Conservation (phyloP, 2,329 filamentous ascomycete genomes). For the Metarhizium robertsii region DNA sequence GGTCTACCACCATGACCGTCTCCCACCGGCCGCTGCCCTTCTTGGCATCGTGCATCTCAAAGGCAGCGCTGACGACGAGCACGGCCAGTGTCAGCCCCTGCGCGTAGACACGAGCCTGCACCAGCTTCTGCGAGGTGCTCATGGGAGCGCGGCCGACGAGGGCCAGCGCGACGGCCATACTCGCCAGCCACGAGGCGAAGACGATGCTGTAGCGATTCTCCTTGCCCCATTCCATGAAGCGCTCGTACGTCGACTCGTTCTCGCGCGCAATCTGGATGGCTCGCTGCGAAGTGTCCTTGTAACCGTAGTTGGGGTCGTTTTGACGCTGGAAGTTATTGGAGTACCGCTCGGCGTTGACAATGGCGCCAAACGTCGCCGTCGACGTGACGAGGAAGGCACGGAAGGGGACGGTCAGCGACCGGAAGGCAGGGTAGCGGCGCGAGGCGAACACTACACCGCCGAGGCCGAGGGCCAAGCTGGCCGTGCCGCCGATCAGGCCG, state of each 20-base stretch:
- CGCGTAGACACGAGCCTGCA: constrained; percentile 90
- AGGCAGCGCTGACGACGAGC: constrained; percentile 69
- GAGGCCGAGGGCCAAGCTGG: constrained; percentile 59
- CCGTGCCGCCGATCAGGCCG: constrained; percentile 61
- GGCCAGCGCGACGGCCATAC: constrained; percentile 65
- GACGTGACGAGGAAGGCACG: constrained; percentile 84
- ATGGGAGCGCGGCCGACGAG: constrained; percentile 71
- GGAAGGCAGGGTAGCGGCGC: constrained; percentile 67
- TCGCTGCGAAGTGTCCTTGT: constrained; percentile 54
- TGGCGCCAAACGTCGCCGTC: constrained; percentile 72
- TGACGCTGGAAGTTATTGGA: constrained; percentile 55
- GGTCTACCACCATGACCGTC: constrained; percentile 72
- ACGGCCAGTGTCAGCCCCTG: constrained; percentile 83
- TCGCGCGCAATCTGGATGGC: constrained; percentile 43
- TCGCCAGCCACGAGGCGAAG: constrained; percentile 69
- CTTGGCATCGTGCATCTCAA: constrained; percentile 72
- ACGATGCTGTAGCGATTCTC: constrained; percentile 84
- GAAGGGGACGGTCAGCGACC: constrained; percentile 77
- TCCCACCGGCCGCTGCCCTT: constrained; percentile 72
- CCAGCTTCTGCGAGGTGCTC: constrained; percentile 72
- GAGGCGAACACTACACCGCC: constrained; percentile 59
- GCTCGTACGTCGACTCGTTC: constrained; percentile 48
- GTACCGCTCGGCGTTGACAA: constrained; percentile 74
- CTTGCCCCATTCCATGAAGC: constrained; percentile 62
- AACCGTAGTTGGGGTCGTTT: constrained; percentile 58